Evolutionary conservation across 1,139 yeast species (phyloP).

Genomic region (Hyphopichia wangnamkhiaoensis): DNA sequence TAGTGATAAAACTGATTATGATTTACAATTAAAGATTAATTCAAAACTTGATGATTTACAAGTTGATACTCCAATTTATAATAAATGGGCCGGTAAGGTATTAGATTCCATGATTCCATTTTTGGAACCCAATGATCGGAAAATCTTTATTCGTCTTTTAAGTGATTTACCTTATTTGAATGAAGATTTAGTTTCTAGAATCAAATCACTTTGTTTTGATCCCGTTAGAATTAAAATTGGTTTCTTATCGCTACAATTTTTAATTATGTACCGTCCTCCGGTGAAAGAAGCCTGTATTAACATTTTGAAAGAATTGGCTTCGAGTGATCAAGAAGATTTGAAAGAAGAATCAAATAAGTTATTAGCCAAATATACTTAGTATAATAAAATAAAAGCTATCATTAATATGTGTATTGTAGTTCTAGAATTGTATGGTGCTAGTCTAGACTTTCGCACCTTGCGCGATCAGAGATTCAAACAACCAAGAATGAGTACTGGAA

Average conservation of each 20-base stretch:
- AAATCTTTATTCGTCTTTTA: slow-evolving; percentile 74
- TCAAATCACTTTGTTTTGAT: slow-evolving; percentile 78
- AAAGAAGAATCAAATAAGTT: slow-evolving; percentile 55
- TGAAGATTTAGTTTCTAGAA: slow-evolving; percentile 56
- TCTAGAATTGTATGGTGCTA: neutral
- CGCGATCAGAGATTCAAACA: too few relatives aligned
- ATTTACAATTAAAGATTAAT: slow-evolving; percentile 8
- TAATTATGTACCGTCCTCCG: slow-evolving; percentile 92
- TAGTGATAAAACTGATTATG: slow-evolving; percentile 9
- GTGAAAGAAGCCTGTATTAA: slow-evolving; percentile 62
- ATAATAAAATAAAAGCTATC: too few relatives aligned
- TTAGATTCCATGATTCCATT: slow-evolving; percentile 83
- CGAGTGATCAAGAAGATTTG: slow-evolving; percentile 53
- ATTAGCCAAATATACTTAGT: slow-evolving; percentile 46
- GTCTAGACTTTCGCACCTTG: too few relatives aligned
- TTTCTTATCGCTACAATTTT: slow-evolving; percentile 73
- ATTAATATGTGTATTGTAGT: neutral
- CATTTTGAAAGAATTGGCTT: slow-evolving; percentile 60
- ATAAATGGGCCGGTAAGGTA: slow-evolving; percentile 68
- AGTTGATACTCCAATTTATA: slow-evolving; percentile 51
- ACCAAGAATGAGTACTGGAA: too few relatives aligned
- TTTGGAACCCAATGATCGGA: slow-evolving; percentile 76
- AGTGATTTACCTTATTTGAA: slow-evolving; percentile 84
- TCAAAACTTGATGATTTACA: slow-evolving; percentile 11
- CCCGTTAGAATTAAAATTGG: slow-evolving; percentile 84